Evolutionary conservation across 2,329 filamentous ascomycete species (phyloP).

Genomic region (Colletotrichum sp.): DNA sequence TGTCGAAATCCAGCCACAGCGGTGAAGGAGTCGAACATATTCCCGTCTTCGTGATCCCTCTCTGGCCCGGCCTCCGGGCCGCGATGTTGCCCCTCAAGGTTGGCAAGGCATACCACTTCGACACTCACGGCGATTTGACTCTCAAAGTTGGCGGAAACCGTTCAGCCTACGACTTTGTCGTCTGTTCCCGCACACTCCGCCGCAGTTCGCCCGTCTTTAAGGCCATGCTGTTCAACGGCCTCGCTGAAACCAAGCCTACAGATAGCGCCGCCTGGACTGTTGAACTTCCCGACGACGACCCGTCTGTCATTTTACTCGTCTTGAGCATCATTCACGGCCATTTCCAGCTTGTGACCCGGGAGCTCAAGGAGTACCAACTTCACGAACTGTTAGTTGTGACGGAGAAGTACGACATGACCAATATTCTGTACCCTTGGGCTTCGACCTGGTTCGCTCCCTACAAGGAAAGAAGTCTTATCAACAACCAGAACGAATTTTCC

Average conservation of each 20-base stretch:
- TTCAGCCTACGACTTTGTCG: not conserved
- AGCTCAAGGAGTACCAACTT: not conserved
- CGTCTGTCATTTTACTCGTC: not conserved
- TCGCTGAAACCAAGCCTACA: not conserved
- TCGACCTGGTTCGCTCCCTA: not conserved
- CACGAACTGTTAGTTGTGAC: not conserved
- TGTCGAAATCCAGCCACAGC: no score
- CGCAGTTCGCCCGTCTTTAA: not conserved
- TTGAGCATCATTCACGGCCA: not conserved
- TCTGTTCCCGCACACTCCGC: not conserved
- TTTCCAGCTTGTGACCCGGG: not conserved
- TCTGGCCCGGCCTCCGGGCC: not conserved
- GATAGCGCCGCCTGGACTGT: not conserved
- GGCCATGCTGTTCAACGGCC: not conserved
- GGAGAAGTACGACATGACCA: not conserved
- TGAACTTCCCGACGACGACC: not conserved
- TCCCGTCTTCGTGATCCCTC: no score
- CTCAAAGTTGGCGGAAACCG: not conserved
- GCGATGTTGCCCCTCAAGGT: not conserved
- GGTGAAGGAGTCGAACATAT: not conserved
- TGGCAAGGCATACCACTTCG: not conserved
- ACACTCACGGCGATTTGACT: not conserved
- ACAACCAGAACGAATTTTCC: fast-evolving
- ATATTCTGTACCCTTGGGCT: not conserved
- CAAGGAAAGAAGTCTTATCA: no score